phyloP scores from a whole-genome alignment of 441 rosid genomes.

The Populus tomentosa region DNA sequence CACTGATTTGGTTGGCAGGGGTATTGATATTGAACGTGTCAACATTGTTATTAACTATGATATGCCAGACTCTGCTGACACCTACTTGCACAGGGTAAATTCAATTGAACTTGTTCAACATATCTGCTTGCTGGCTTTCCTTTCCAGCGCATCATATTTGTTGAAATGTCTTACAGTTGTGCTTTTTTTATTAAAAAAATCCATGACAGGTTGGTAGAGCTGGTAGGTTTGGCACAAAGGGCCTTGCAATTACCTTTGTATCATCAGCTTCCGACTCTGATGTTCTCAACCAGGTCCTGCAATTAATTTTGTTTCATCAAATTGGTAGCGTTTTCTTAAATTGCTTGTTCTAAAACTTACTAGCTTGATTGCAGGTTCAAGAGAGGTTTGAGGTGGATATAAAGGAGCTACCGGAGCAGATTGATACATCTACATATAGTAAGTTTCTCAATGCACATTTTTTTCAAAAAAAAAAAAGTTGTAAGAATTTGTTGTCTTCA shows the following conservation, averaged over 20 bases:
- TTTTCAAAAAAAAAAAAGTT: no score
- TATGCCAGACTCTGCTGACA: conserved; percentile 99
- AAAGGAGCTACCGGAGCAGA: conserved; percentile 97
- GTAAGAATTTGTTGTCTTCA: no score
- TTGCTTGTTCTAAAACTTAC: neutral
- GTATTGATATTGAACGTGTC: conserved; percentile 96
- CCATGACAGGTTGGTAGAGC: conserved; percentile 85
- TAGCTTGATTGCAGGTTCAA: conserved; percentile 55
- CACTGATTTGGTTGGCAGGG: conserved; percentile 94
- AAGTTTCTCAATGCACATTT: conserved; percentile 21
- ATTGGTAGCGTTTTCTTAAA: neutral
- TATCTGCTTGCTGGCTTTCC: neutral
- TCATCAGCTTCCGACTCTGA: conserved; percentile 88
- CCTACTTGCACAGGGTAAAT: conserved; percentile 93
- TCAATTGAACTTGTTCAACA: neutral
- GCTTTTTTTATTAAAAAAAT: neutral
- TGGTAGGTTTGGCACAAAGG: conserved; percentile 98
- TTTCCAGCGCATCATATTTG: neutral
- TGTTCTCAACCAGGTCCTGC: conserved; percentile 78
- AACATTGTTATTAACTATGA: conserved; percentile 97
- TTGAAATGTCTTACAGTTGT: neutral
- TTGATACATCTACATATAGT: conserved; percentile 97
- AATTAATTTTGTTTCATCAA: neutral
- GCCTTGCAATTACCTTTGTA: conserved; percentile 94
- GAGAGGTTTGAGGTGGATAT: conserved; percentile 97